Percentiles rank a stretch among this genome's conserved stretches.
These are phyloP conservation scores for Escovopsis sp. DNA, from an alignment of 2,329 filamentous ascomycete species.

Conservation along the genomic window DNA sequence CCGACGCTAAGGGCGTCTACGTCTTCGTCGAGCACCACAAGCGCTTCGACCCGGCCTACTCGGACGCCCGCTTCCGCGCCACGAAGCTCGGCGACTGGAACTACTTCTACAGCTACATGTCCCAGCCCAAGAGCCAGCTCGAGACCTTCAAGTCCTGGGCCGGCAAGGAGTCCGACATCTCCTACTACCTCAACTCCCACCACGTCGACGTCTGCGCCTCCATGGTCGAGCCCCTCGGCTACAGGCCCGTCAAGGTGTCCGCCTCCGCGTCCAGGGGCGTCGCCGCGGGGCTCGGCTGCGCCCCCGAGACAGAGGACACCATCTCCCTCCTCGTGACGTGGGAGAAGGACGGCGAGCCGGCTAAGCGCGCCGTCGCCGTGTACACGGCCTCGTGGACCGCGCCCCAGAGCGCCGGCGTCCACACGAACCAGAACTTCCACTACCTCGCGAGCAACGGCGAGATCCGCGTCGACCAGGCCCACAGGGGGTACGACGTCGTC, in stretches of 20 bases:
- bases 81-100: slow-evolving; percentile 80
- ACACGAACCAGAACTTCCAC: slow-evolving; percentile 95
- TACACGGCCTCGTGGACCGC: slow-evolving; percentile 95
- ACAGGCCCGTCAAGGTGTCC: slow-evolving; percentile 62
- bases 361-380: slow-evolving; percentile 66
- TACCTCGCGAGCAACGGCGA: slow-evolving; percentile 77
- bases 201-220: slow-evolving; percentile 87
- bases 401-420: slow-evolving; percentile 82
- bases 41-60: slow-evolving; percentile 85
- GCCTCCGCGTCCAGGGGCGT: slow-evolving; percentile 66
- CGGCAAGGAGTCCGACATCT: slow-evolving; percentile 81
- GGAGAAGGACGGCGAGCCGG: slow-evolving; percentile 54
- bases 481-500: slow-evolving; percentile 89
- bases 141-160: slow-evolving; percentile 95
- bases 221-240: slow-evolving; percentile 64
- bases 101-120: slow-evolving; percentile 98
- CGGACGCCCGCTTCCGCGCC: slow-evolving; percentile 68
- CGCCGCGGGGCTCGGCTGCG: slow-evolving; percentile 64
- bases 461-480: slow-evolving; percentile 81
- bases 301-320: slow-evolving; percentile 73
- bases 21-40: slow-evolving; percentile 96
- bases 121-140: slow-evolving; percentile 76
- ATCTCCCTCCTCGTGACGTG: slow-evolving; percentile 85
- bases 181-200: slow-evolving; percentile 91
- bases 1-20: slow-evolving; percentile 62